A percentile compares a stretch with the other conserved stretches of the same genome.
These are phyloP conservation scores for Candida labiduridarum DNA, from an alignment of 1,139 yeast species.

Conservation along the genomic window DNA sequence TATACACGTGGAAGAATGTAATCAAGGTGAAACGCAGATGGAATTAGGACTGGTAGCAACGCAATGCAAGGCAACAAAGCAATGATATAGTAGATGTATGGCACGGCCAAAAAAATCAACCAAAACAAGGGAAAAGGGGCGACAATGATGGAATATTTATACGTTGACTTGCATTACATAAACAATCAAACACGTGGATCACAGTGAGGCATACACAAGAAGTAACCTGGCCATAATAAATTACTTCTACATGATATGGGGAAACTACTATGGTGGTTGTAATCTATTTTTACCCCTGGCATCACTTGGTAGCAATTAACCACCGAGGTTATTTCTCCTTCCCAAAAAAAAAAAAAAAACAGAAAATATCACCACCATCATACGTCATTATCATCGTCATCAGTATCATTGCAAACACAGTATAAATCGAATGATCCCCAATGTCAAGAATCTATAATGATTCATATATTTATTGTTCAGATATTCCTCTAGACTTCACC, in stretches of 20 bases:
- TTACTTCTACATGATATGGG: too few relatives aligned
- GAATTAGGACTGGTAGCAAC: neutral
- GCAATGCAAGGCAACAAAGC: too few relatives aligned
- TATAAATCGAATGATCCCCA: neutral
- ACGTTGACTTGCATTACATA: neutral
- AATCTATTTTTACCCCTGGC: neutral
- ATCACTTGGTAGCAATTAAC: slow-evolving; percentile 1
- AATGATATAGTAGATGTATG: neutral
- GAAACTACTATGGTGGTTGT: neutral
- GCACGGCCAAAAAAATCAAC: too few relatives aligned
- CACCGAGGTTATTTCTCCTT: neutral
- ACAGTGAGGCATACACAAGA: neutral
- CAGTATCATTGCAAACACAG: neutral
- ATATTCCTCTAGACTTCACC: slow-evolving; percentile 8
- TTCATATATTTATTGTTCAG: slow-evolving; percentile 21
- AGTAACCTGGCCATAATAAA: too few relatives aligned
- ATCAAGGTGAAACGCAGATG: neutral
- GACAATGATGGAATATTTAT: neutral
- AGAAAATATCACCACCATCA: too few relatives aligned
- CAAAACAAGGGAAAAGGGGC: too few relatives aligned
- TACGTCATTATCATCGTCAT: too few relatives aligned
- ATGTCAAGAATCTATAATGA: slow-evolving; percentile 27
- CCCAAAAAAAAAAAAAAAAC: neutral
- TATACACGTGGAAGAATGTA: too few relatives aligned
- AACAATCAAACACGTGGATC: neutral